A percentile compares a stretch with the other conserved stretches of the same genome.
These are phyloP conservation scores for Oropetium thomaeum DNA, from an alignment of 176 grass and related monocot genomes.

Conservation along the genomic window DNA sequence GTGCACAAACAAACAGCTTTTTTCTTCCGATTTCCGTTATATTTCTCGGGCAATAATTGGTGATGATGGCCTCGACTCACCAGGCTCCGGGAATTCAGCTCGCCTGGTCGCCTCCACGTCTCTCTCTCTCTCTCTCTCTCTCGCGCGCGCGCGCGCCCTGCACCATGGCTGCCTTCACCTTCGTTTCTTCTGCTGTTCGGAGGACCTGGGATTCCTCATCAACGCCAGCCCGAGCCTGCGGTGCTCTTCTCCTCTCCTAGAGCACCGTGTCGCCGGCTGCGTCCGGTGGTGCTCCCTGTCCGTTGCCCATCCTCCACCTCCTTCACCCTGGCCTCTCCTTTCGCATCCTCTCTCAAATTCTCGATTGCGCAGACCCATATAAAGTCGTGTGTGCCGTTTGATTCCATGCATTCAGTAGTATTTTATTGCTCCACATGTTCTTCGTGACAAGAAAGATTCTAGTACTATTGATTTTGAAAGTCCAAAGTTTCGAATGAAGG, in stretches of 20 bases:
- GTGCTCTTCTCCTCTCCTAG: neutral
- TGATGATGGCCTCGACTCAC: too few relatives aligned
- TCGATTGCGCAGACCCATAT: neutral
- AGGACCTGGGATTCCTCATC: neutral
- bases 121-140: too few relatives aligned
- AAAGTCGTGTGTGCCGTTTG: neutral
- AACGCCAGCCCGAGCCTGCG: too few relatives aligned
- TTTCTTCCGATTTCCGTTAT: too few relatives aligned
- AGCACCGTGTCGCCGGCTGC: slow-evolving; percentile 12
- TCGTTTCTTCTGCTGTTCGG: neutral
- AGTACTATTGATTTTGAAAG: too few relatives aligned
- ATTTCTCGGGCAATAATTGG: too few relatives aligned
- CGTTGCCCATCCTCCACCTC: neutral
- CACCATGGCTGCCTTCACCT: neutral
- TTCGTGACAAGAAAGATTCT: too few relatives aligned
- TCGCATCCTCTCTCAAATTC: neutral
- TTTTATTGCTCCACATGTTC: neutral
- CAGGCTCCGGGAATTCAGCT: neutral
- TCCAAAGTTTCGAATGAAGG: too few relatives aligned
- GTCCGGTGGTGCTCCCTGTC: neutral
- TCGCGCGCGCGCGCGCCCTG: too few relatives aligned
- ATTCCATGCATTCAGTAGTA: neutral
- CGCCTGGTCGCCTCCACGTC: neutral
- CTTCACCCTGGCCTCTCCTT: neutral
- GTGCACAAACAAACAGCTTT: too few relatives aligned